Evolutionary conservation across 148 eudicot genomes (phyloP), one percentile per base, ranked within the genome.

Genomic region (Rhododendron mucronatum): DNA sequence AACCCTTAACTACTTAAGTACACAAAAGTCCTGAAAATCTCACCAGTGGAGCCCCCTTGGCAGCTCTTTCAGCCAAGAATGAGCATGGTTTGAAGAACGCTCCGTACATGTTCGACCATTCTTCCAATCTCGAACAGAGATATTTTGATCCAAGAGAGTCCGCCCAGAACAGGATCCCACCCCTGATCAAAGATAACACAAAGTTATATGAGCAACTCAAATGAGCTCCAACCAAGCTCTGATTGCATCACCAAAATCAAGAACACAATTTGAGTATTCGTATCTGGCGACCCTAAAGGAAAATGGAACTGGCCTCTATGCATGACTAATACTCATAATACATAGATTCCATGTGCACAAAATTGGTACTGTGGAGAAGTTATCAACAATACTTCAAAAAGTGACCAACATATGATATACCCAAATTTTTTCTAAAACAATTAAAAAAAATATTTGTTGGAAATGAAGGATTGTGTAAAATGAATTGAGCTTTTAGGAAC

Each of bases 111-210:
- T 90, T 93, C 30, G 99, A 91, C 99, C 98, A 96, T 89, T 93
- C 94, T 85, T 91, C 94, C 89, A 96, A 88, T 87, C 92, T 93
- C 41, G 98, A 92, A 86, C 85, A 91, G 15, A 96, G 92, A 85
- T 96, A 96, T 82, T 96, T 95, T 45, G 97, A 95, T 85, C 98
- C 99, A 86, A 94, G 85, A 87, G 96, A 51, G 90, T 96, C 97
- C 3, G 95, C 99, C 98, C 98, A 96, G 88, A 94, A 96, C 92
- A 95, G 50, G 30, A 96, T 90, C 75, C 99, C 99, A 44, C 99
- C 99, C 91, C 99, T 96, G 90, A 79, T 47, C 30, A 82, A 51
- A 71, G 35, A 81, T 51, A 47, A 57, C 30, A n/a, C 50, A 47
- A 16, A 50, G 76, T 73, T n/a, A 79, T 9, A 74, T 47, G 26